Conservation (phyloP, 768 basidiomycete genomes). For the Chalciporus chontae region DNA sequence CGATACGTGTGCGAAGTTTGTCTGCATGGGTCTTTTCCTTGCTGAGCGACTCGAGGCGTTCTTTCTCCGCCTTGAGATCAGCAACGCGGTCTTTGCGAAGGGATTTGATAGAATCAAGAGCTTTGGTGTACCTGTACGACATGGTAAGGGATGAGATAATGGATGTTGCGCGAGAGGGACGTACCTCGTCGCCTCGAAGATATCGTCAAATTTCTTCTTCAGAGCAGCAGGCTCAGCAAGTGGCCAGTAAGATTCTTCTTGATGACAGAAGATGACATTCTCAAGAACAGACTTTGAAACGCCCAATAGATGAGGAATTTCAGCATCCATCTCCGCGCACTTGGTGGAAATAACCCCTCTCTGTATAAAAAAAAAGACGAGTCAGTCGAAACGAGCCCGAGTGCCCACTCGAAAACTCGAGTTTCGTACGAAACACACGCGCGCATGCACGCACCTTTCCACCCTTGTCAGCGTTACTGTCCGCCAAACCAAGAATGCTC, state of each 20-base stretch:
- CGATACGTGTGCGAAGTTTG: constrained; percentile 66
- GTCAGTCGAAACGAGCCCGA: neutral
- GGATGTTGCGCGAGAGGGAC: constrained; percentile 10
- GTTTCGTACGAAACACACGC: neutral
- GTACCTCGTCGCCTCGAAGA: constrained; percentile 95
- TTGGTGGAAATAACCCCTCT: constrained; percentile 91
- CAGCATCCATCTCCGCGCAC: constrained; percentile 93
- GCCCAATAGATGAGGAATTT: constrained; percentile 90
- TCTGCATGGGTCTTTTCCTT: constrained; percentile 85
- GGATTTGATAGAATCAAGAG: constrained; percentile 85
- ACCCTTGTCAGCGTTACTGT: constrained; percentile 59
- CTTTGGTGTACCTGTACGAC: constrained; percentile 83
- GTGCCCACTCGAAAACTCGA: neutral
- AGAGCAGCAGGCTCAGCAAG: constrained; percentile 83
- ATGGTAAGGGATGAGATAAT: neutral
- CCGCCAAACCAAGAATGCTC: constrained; percentile 75
- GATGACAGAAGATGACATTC: constrained; percentile 99
- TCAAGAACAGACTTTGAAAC: constrained; percentile 98
- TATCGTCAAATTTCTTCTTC: constrained; percentile 99
- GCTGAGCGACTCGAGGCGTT: constrained; percentile 71
- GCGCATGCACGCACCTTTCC: constrained; percentile 86
- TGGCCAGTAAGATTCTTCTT: constrained; percentile 99
- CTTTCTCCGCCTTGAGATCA: constrained; percentile 92
- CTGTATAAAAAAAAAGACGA: constrained; percentile 36
- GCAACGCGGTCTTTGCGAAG: constrained; percentile 87